A percentile compares a stretch with the other conserved stretches of the same genome.
phyloP scores from a whole-genome alignment of 106 monocot genomes.

The Cymbidium sinense region DNA sequence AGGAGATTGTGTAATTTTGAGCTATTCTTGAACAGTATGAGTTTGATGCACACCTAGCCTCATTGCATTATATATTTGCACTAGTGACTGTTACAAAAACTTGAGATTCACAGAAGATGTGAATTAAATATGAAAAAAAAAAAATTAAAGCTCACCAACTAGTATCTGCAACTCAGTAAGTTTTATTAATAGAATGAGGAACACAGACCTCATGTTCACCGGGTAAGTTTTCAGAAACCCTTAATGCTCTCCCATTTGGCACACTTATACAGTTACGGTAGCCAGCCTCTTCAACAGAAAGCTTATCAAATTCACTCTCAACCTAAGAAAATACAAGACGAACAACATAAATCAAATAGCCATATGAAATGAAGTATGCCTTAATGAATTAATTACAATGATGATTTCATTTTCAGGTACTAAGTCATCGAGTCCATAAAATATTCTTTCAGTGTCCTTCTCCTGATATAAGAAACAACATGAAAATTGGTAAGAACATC shows the following conservation, averaged over 20 bases:
- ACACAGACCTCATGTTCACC: constrained; percentile 36
- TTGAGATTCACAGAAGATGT: neutral
- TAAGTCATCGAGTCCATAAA: constrained; percentile 96
- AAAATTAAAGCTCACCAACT: neutral
- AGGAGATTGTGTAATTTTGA: neutral
- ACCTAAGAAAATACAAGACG: constrained; percentile 28
- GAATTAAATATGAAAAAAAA: neutral
- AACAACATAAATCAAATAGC: constrained; percentile 1
- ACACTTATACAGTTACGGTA: constrained; percentile 73
- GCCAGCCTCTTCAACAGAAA: constrained; percentile 74
- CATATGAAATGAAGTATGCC: neutral
- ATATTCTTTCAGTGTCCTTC: constrained; percentile 60
- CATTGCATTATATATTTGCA: neutral
- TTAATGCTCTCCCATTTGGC: constrained; percentile 58
- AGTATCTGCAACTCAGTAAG: neutral
- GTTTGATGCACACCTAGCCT: neutral
- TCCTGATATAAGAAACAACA: constrained; percentile 47
- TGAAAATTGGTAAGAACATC: neutral
- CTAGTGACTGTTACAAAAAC: neutral
- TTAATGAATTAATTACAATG: constrained; percentile 53
- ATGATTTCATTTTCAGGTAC: constrained; percentile 50
- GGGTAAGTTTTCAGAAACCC: constrained; percentile 33
- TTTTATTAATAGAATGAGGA: neutral
- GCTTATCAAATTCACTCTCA: constrained; percentile 80
- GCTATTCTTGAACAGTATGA: neutral